Conservation (phyloP, 345 rosid genomes). For the Pelargonium nanum region DNA sequence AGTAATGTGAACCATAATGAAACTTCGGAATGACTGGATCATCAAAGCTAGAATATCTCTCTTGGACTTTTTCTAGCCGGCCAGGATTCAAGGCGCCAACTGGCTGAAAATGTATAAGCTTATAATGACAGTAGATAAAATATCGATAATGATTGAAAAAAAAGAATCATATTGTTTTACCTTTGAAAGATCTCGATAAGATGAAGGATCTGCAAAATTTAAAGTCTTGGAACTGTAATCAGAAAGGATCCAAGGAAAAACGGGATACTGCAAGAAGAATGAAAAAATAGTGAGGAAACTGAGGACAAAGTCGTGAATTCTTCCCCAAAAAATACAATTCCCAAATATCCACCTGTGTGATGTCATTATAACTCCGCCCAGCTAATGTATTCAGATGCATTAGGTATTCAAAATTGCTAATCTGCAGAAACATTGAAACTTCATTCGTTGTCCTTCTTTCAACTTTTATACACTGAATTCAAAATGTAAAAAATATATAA, state of each 20-base stretch:
- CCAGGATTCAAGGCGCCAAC: slow-evolving; percentile 86
- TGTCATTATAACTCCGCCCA: slow-evolving; percentile 98
- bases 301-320: neutral
- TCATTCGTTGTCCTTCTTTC: neutral
- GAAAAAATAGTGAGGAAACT: slow-evolving; percentile 1
- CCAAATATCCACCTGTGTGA: slow-evolving; percentile 64
- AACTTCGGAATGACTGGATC: slow-evolving; percentile 98
- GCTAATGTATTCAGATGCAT: slow-evolving; percentile 97
- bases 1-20: slow-evolving; percentile 98
- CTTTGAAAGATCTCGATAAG: slow-evolving; percentile 95
- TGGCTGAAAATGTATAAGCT: slow-evolving; percentile 50
- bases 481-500: no score
- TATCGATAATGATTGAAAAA: slow-evolving; percentile 5
- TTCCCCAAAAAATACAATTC: neutral
- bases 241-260: slow-evolving; percentile 95
- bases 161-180: slow-evolving; percentile 32
- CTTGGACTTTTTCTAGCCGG: slow-evolving; percentile 78
- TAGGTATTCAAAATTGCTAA: slow-evolving; percentile 94
- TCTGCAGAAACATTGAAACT: slow-evolving; percentile 38
- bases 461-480: neutral
- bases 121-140: neutral
- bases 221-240: slow-evolving; percentile 64
- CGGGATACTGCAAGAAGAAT: slow-evolving; percentile 77
- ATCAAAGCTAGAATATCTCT: slow-evolving; percentile 93
- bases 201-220: slow-evolving; percentile 76